Evolutionary conservation across 1,284 basidiomycete genomes (phyloP), one percentile per base, ranked within the genome.

Genomic region (Apiotrichum sp.): DNA sequence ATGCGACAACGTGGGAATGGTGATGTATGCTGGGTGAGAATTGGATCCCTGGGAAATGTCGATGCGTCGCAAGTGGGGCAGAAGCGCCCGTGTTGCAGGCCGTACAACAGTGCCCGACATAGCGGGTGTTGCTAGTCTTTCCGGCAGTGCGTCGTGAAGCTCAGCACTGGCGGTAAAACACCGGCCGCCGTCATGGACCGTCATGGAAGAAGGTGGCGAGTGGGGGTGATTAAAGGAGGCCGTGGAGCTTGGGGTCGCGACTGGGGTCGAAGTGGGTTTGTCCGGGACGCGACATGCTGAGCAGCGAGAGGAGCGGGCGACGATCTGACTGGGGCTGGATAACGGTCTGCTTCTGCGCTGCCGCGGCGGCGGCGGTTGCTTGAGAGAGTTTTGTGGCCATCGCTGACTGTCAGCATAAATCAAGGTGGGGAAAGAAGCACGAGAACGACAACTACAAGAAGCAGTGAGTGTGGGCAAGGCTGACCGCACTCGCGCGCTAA

Each of bases 201-300:
- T 22, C 22, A 22, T 22, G 22, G 22, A 22, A 22, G 22, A 22
- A 22, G 22, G 22, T 22, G 22, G 22, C 22, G 22, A 22, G 22
- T 22, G 22, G 22, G 22, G 22, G 22, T 38, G 50, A 36, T 49
- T 57, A 73, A 47, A 68, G 60, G n/a, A 73, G 58, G 22, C 67
- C 67, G 31, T 72, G 59, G 42, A 74, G 59, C 46, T 66, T 66
- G 10, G 72, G 72, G 43, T 74, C 70, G 52, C 65, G 64, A 6
- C 58, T 62, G 10, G 72, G 72, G 57, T 74, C 72, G 41, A 72
- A 74, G 60, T 72, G 72, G 45, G 64, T 56, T 62, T 52, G 46
- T 7, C 40, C 46, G 33, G 56, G 56, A n/a, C 52, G 52, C 14
- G 55, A 35, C 11, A 61, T 55, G 22, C 46, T 48, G 9, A 61